Percentiles rank a stretch among this genome's conserved stretches.
phyloP scores from a whole-genome alignment of 306 rosid species.

The Gillenia trifoliata region DNA sequence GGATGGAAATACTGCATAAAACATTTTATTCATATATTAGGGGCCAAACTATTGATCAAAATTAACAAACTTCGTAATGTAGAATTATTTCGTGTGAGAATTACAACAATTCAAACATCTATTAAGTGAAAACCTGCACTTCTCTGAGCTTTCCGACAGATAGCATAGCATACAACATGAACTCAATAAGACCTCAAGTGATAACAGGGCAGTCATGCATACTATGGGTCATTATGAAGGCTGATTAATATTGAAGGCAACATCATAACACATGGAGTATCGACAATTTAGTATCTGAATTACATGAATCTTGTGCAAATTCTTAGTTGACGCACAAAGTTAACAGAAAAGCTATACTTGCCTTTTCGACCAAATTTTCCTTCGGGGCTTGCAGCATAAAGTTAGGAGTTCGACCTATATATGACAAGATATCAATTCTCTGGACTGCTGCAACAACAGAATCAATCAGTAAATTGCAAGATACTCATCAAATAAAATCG shows the following conservation, averaged over 20 bases:
- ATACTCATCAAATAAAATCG: neutral
- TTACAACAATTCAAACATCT: neutral
- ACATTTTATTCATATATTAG: constrained; percentile 17
- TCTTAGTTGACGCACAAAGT: neutral
- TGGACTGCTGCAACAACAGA: constrained; percentile 48
- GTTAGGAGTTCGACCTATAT: constrained; percentile 36
- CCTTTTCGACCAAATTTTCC: constrained; percentile 77
- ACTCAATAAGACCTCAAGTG: neutral
- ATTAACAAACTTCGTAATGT: neutral
- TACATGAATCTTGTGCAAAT: neutral
- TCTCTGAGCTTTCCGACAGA: neutral
- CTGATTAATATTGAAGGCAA: neutral
- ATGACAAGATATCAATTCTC: constrained; percentile 33
- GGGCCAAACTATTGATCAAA: neutral
- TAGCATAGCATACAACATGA: neutral
- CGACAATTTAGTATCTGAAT: neutral
- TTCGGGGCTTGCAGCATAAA: constrained; percentile 60
- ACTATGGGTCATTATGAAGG: no score
- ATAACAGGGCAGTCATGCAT: neutral
- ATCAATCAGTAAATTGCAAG: constrained; percentile 1
- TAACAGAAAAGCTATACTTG: constrained; percentile 7
- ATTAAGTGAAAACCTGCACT: neutral
- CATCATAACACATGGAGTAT: neutral
- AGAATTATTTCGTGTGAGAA: neutral
- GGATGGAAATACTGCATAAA: constrained; percentile 78